Base-by-base conservation (phyloP, 2,329 filamentous ascomycete species). In the Fusarium sp. region DNA sequence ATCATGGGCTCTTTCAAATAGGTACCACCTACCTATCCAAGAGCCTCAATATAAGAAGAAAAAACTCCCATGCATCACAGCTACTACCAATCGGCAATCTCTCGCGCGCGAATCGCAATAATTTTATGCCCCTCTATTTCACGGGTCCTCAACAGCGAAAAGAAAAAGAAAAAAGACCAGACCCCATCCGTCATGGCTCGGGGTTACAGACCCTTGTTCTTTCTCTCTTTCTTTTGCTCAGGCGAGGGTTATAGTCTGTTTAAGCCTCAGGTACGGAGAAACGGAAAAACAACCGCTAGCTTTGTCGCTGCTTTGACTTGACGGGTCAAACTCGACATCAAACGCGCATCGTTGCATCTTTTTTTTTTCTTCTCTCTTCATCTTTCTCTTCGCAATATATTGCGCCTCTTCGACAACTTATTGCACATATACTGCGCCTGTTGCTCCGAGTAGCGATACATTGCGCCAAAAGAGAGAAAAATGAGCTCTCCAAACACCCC, bases 401-500 rank as follows among this genome's bases (percentile, higher is more conserved):
- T 33, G 29, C 47, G 36, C 25, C 36, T 42, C 29, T 29, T 37
- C 46, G 14, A 32, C 31, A 14, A 23, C 15, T n/a, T 10, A 53
- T 35, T 6, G 17, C 29, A 13, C 27, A 39, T 36, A 23, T 51
- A 37, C 45, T 9, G 33, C 49, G 42, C 50, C 32, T 38, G 49
- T 65, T 46, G 59, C 43, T 48, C 31, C 46, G 19, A 51, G 41
- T 25, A 25, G 53, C 47, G 48, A 67, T 45, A 49, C 33, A 38
- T 37, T 42, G 39, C 57, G 53, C 54, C 23, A 49, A 64, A 19
- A 19, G 4, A 19, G 4, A 19, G 4, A 19, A 19, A 47, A 46
- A 75, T 74, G 70, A 72, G 62, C 50, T 73, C 73, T n/a, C 72
- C 73, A 21, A 63, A 55, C 45, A 60, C 64, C n/a, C 68, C 72